Evolutionary conservation across 2,329 filamentous ascomycete genomes (phyloP), one percentile per base, ranked within the genome.

Genomic region (Claviceps sp.): DNA sequence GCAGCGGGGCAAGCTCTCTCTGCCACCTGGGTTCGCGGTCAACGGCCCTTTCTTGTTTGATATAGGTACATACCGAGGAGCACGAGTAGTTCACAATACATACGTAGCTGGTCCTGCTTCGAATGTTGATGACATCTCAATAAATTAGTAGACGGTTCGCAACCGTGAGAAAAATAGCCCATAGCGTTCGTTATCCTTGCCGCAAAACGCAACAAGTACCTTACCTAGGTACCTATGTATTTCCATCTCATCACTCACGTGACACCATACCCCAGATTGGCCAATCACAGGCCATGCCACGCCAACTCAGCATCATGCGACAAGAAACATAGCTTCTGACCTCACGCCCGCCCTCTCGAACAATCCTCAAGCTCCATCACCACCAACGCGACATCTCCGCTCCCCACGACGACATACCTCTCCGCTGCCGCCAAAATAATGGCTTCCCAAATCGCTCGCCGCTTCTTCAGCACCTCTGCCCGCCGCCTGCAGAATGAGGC

Each of bases 371-470:
- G 9, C 9, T 34, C 9, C 30, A 11, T 34, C 30, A 34, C 3
- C 30, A 11, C 30, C 30, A 34, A 11, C 30, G 9, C 30, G 30
- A 34, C 9, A 34, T 7, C 8, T 4, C 5, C n/a, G 30, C 4
- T 30, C 18, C 38, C 41, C 38, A 55, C 55, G 24, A 44, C 55
- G 56, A 54, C 53, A 52, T 58, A 54, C 53, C 52, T 55, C 45
- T 14, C 26, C n/a, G 7, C 53, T 54, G 55, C 51, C 55, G 49
- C 52, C 56, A 51, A 38, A 49, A 48, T 51, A 65, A 81, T 81
- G 77, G 74, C 77, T 55, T 79, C 78, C 61, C 65, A 75, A 60
- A 67, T 79, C 62, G 70, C 78, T 59, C 76, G 77, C 60, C 72
- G 78, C 57, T 71, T 77, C 55, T 76, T 81, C 62, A 70, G 73